These are phyloP conservation scores for Stygiomarasmius scandens DNA, from an alignment of 1,284 basidiomycete species.

Conservation along the genomic window DNA sequence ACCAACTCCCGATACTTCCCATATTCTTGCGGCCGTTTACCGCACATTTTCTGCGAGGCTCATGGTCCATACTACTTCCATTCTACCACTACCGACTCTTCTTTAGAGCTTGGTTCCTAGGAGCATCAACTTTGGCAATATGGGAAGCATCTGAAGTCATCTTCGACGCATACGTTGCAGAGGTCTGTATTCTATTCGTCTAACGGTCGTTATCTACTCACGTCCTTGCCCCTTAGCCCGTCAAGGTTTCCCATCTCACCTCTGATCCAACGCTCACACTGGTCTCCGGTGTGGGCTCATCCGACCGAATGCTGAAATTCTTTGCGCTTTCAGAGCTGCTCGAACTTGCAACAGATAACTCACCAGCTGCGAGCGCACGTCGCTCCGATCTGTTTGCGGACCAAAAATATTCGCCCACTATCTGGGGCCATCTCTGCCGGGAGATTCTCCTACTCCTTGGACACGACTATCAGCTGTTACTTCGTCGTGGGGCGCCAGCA, in stretches of 20 bases:
- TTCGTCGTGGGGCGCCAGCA: conserved; percentile 51
- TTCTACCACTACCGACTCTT: conserved; percentile 48
- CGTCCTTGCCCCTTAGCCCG: conserved; percentile 36
- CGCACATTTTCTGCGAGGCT: conserved; percentile 61
- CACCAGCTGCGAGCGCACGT: conserved; percentile 39
- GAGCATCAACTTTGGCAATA: conserved; percentile 47
- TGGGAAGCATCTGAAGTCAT: conserved; percentile 66
- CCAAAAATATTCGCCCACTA: conserved; percentile 63
- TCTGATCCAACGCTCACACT: conserved; percentile 55
- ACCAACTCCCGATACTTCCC: conserved; percentile 53
- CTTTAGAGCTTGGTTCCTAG: conserved; percentile 50
- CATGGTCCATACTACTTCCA: conserved; percentile 55
- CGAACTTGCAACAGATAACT: conserved; percentile 45
- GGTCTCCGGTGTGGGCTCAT: conserved; percentile 60
- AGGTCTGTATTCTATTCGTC: conserved; percentile 23
- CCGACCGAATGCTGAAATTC: conserved; percentile 52
- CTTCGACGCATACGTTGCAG: conserved; percentile 56
- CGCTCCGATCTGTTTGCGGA: conserved; percentile 68
- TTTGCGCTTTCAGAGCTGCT: conserved; percentile 61
- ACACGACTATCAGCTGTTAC: conserved; percentile 62
- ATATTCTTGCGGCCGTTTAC: conserved; percentile 57
- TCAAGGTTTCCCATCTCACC: conserved; percentile 41
- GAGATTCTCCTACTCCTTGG: conserved; percentile 65
- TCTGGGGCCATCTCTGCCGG: conserved; percentile 65
- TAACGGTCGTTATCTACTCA: background rate